phyloP scores from a whole-genome alignment of 2,329 filamentous ascomycete species.

The Aureobasidium uvarum region DNA sequence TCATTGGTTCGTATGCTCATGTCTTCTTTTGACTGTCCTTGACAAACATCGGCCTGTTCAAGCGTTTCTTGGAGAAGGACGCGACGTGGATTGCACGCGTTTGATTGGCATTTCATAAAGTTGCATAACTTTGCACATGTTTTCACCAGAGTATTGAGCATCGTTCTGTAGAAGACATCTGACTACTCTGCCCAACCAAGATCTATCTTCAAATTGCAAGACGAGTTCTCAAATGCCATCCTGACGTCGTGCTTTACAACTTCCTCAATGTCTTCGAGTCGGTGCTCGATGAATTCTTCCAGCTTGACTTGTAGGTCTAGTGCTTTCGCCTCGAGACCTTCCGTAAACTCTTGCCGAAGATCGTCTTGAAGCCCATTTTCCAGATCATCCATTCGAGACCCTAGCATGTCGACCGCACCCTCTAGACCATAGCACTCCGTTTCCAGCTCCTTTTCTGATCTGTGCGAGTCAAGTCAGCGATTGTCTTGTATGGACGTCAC shows the following conservation, averaged over 20 bases:
- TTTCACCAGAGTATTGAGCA: too few species aligned
- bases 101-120: not conserved
- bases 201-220: not conserved
- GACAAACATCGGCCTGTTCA: not conserved
- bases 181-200: not conserved
- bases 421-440: not conserved
- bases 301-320: slow-evolving; percentile 4
- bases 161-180: too few species aligned
- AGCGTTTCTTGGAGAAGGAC: not conserved
- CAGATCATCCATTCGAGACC: not conserved
- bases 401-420: not conserved
- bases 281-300: slow-evolving; percentile 1
- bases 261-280: slow-evolving; percentile 5
- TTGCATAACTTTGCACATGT: not conserved
- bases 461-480: not conserved
- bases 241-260: slow-evolving; percentile 9
- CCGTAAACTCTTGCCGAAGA: not conserved
- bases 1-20: slow-evolving; percentile 19
- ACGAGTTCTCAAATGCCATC: slow-evolving; percentile 1
- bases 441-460: not conserved
- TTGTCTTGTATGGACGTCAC: too few species aligned
- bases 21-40: not conserved
- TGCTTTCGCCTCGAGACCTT: not conserved
- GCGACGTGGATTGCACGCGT: slow-evolving; percentile 11
- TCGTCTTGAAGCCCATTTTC: not conserved